Conservation (phyloP, 1,284 basidiomycete species). For the Austroboletus rostrupii region DNA sequence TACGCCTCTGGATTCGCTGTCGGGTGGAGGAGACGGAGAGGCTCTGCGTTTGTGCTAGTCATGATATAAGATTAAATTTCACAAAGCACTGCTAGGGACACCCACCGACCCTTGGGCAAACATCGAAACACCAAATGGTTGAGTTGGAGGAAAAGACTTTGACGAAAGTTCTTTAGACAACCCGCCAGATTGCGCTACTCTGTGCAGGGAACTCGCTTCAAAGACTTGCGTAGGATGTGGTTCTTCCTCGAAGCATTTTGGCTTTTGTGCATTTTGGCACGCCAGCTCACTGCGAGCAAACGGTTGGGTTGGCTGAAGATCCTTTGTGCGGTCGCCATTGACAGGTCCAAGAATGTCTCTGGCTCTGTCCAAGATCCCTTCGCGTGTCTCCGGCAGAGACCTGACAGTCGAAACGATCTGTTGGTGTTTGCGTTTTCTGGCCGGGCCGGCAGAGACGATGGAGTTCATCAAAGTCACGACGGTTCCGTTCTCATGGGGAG, state of each 20-base stretch:
- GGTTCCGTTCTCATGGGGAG: constrained; percentile 13
- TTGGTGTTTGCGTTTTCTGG: constrained; percentile 43
- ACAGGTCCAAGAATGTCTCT: constrained; percentile 38
- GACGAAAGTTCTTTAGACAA: not conserved
- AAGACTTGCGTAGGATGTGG: constrained; percentile 41
- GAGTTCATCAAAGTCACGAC: constrained; percentile 51
- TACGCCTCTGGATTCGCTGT: constrained; percentile 2
- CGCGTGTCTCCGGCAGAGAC: constrained; percentile 44
- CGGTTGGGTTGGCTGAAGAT: constrained; percentile 29
- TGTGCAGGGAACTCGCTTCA: constrained; percentile 33
- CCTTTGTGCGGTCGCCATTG: not conserved
- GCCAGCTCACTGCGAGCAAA: constrained; percentile 27
- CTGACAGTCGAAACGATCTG: constrained; percentile 45
- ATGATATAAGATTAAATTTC: constrained; percentile 1
- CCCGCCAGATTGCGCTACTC: not conserved
- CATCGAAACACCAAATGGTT: constrained; percentile 7
- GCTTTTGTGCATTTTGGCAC: constrained; percentile 2
- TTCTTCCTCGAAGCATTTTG: constrained; percentile 3
- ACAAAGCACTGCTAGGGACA: not conserved
- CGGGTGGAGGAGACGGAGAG: constrained; percentile 5
- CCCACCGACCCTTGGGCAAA: constrained; percentile 18
- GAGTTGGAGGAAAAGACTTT: not conserved
- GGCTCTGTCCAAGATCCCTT: constrained; percentile 53
- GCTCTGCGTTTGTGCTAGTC: constrained; percentile 15
- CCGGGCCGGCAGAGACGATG: constrained; percentile 42